These are phyloP conservation scores for Eucalyptus paniculata DNA, from an alignment of 345 rosid genomes.

Conservation along the genomic window DNA sequence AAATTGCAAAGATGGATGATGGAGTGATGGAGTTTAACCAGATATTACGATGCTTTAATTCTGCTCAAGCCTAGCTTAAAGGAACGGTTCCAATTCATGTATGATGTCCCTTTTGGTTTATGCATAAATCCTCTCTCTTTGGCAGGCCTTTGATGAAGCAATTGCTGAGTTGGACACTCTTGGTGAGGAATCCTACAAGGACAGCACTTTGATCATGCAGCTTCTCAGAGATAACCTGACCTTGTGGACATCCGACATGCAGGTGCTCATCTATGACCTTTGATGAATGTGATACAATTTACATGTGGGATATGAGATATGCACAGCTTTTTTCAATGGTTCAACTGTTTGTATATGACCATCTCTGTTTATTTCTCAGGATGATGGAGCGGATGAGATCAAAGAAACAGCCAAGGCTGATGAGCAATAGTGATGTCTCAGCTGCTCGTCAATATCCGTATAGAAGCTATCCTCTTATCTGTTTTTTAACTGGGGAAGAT, in stretches of 20 bases:
- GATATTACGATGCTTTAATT: neutral
- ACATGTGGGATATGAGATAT: neutral
- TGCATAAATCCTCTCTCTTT: neutral
- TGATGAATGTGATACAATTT: neutral
- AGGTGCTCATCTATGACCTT: slow-evolving; percentile 21
- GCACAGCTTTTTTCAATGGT: neutral
- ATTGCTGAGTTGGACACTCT: slow-evolving; percentile 8
- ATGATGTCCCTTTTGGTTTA: neutral
- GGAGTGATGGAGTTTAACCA: neutral
- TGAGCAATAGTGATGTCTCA: slow-evolving; percentile 37
- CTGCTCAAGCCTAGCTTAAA: neutral
- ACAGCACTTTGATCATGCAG: slow-evolving; percentile 92
- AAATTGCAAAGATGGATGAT: neutral
- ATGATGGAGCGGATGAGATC: slow-evolving; percentile 73
- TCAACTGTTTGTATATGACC: neutral
- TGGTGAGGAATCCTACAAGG: slow-evolving; percentile 57
- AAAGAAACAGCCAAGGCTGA: slow-evolving; percentile 66
- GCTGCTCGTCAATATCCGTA: slow-evolving; percentile 4
- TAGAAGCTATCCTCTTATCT: slow-evolving; percentile 40
- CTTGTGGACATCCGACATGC: slow-evolving; percentile 94
- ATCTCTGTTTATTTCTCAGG: slow-evolving; percentile 22
- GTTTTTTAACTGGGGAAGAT: slow-evolving; percentile 59
- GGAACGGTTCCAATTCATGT: neutral
- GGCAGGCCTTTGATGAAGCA: slow-evolving; percentile 4
- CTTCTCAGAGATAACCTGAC: slow-evolving; percentile 95